Evolutionary conservation across 2,329 filamentous ascomycete species (phyloP).

Genomic region (Colletotrichum viniferum): DNA sequence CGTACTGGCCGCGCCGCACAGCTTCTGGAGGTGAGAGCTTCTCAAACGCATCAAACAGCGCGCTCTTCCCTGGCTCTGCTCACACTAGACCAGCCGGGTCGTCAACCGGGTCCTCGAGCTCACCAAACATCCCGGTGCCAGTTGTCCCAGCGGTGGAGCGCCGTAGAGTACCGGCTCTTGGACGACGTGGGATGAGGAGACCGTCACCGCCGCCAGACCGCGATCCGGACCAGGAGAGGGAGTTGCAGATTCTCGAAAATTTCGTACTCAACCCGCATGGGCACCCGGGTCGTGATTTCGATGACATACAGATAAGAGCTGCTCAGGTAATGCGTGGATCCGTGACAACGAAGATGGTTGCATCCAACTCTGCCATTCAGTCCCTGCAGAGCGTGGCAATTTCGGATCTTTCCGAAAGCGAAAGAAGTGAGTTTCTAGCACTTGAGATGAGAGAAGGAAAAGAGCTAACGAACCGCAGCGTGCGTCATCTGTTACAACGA

Average conservation of each 20-base stretch:
- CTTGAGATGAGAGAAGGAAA: neutral
- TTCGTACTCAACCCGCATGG: neutral
- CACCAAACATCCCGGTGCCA: neutral
- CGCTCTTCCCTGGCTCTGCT: neutral
- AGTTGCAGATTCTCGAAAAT: slow-evolving; percentile 20
- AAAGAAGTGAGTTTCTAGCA: slow-evolving; percentile 47
- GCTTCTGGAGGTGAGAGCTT: neutral
- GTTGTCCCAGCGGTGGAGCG: neutral
- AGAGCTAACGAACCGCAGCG: slow-evolving; percentile 37
- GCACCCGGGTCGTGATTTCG: slow-evolving; percentile 2
- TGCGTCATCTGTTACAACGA: slow-evolving; percentile 71
- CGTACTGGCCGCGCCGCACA: neutral
- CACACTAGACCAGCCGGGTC: neutral
- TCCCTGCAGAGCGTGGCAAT: slow-evolving; percentile 52
- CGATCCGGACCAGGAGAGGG: neutral
- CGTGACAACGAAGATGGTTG: slow-evolving; percentile 47
- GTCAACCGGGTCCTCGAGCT: neutral
- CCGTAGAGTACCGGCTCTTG: neutral
- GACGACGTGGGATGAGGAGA: slow-evolving; percentile 2
- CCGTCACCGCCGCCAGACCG: slow-evolving; percentile 6
- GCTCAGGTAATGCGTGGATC: slow-evolving; percentile 53
- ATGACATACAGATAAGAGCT: slow-evolving; percentile 41
- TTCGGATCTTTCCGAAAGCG: slow-evolving; percentile 46
- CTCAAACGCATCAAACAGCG: neutral
- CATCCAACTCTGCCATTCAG: slow-evolving; percentile 49